Base-by-base conservation (phyloP, 257 asterid species). In the Ilex asprella region DNA sequence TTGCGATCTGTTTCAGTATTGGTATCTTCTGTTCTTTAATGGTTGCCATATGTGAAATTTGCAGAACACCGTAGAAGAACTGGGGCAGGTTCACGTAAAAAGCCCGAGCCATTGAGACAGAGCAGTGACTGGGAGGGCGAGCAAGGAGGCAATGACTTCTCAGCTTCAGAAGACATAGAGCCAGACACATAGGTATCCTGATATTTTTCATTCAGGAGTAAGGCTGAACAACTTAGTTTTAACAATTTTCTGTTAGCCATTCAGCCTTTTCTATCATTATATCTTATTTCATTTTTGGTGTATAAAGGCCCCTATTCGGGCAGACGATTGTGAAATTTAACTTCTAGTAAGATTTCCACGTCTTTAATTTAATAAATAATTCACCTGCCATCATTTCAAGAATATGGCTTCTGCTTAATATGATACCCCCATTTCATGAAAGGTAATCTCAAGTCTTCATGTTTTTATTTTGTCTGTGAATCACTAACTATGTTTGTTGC, bases 31-130 rank as follows among this genome's bases (percentile, higher is more conserved):
- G 30, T 10, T 44, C 14, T 59, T 46, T 46, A 46, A 46, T 10
- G 15, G n/a, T 46, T 46, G 6, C 6, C 46, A 10, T 10, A 2
- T 10, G 13, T 14, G 39, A 63, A 67, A 61, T 69, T 31, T 68
- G 55, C 75, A 88, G 96, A 88, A 72, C 72, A 73, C 76, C 89
- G 74, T 63, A 79, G 82, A 75, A 56, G 85, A 72, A 69, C 58
- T 8, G 86, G 86, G 44, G 57, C 66, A 61, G 82, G 73, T 52
- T 49, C 79, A 9, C 74, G 78, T 16, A 68, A 74, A 69, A 81
- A 80, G 63, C 54, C 70, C n/a, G 75, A 73, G 56, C 72, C 66
- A 21, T 53, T 52, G 29, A 54, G 61, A 16, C 30, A 16, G 56
- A 71, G 68, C 65, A 64, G 64, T 6, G 86, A 79, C 12, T 79